Conservation (phyloP, 2,329 filamentous ascomycete species). For the Kalmusia sp. region DNA sequence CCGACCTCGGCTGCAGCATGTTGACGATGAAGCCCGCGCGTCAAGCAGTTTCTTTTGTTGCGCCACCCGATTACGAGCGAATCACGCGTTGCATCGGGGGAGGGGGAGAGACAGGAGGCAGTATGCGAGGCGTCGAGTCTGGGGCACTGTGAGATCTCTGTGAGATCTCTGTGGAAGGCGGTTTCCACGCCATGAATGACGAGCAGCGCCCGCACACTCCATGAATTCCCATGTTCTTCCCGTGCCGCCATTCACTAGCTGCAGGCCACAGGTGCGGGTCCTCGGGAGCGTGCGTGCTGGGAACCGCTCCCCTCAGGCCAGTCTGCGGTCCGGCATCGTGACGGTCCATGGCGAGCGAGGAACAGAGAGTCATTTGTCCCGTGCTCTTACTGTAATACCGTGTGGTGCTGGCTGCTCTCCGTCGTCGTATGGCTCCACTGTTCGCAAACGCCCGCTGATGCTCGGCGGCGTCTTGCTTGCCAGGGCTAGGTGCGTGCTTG, state of each 20-base stretch:
- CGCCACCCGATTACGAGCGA: conserved; percentile 33
- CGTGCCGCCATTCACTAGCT: neutral
- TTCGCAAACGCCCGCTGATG: conserved; percentile 7
- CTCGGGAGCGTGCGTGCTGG: neutral
- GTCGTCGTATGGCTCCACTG: neutral
- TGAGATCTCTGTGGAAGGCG: conserved; percentile 24
- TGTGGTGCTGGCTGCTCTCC: too few relatives aligned
- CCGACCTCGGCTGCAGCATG: conserved; percentile 37
- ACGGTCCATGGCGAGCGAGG: neutral
- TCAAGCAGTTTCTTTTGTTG: conserved; percentile 33
- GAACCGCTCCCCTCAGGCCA: too few relatives aligned
- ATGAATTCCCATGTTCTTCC: conserved; percentile 3
- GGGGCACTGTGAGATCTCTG: conserved; percentile 23
- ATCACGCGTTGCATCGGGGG: conserved; percentile 37
- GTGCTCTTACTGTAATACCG: too few relatives aligned
- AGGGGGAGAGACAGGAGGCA: conserved; percentile 30
- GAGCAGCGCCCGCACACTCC: conserved; percentile 24
- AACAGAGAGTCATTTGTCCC: too few relatives aligned
- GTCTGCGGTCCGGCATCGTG: too few relatives aligned
- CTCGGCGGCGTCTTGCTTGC: neutral
- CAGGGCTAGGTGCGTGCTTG: conserved; percentile 21
- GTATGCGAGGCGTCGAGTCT: conserved; percentile 26
- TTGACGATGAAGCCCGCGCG: conserved; percentile 26
- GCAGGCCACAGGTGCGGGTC: conserved; percentile 11
- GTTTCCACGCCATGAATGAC: conserved; percentile 33